phyloP scores from a whole-genome alignment of 2,329 filamentous ascomycete genomes.

The Xylariales sp. region DNA sequence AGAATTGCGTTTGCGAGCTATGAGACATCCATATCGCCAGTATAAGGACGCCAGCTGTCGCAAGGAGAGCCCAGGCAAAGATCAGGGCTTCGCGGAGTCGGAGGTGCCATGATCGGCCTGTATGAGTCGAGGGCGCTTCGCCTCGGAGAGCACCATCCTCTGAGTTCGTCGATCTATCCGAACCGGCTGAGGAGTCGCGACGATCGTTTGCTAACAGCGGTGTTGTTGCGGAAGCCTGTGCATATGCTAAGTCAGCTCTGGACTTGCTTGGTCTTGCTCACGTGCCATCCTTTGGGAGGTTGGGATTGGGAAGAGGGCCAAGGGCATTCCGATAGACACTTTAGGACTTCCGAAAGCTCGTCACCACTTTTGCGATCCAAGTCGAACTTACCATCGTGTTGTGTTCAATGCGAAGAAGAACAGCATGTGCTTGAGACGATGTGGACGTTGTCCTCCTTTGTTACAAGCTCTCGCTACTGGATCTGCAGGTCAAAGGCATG shows the following conservation, averaged over 20 bases:
- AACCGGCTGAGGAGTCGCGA: conserved; percentile 15
- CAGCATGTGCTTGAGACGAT: too few species aligned
- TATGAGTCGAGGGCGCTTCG: conserved; percentile 19
- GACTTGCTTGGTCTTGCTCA: neutral
- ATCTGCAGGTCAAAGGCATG: too few species aligned
- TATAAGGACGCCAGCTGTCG: conserved; percentile 73
- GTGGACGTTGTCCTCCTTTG: too few species aligned
- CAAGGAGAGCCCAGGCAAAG: conserved; percentile 77
- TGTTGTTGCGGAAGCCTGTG: conserved; percentile 23
- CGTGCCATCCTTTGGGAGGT: too few species aligned
- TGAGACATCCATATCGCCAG: conserved; percentile 77
- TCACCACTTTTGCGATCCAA: too few species aligned
- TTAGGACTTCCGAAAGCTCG: too few species aligned
- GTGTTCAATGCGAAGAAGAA: too few species aligned
- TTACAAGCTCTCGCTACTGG: too few species aligned
- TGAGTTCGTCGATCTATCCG: conserved; percentile 16
- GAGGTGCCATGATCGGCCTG: conserved; percentile 22
- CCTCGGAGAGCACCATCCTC: conserved; percentile 33
- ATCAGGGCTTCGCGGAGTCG: conserved; percentile 67
- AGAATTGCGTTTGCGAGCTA: conserved; percentile 45
- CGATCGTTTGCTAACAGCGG: conserved; percentile 26
- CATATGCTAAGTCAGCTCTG: conserved; percentile 1
- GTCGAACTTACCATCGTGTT: too few species aligned
- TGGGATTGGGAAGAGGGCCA: too few species aligned
- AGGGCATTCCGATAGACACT: too few species aligned